phyloP scores from a whole-genome alignment of 208 protist genomes.

The Trypanosoma brucei region DNA sequence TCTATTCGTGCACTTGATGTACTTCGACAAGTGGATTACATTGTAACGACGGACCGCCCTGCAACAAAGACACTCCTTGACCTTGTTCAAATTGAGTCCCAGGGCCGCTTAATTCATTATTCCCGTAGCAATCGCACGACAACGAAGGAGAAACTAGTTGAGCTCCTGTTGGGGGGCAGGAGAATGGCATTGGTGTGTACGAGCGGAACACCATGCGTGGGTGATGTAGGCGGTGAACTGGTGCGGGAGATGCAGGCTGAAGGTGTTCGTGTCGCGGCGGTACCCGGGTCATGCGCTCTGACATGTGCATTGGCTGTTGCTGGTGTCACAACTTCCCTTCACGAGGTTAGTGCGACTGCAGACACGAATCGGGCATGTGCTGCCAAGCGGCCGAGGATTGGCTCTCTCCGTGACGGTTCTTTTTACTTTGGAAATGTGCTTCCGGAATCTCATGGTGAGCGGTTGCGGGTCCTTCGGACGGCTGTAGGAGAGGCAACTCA shows the following conservation, averaged over 20 bases:
- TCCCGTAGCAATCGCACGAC: conserved; percentile 59
- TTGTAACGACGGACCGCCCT: conserved; percentile 75
- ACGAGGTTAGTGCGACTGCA: conserved; percentile 21
- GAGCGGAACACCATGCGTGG: conserved; percentile 84
- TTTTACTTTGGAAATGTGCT: conserved; percentile 88
- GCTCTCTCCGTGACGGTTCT: conserved; percentile 54
- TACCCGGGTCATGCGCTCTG: conserved; percentile 76
- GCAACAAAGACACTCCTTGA: conserved; percentile 83
- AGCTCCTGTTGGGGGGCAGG: conserved; percentile 79
- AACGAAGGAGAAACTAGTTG: conserved; percentile 70
- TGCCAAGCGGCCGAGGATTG: background rate
- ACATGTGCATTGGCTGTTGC: conserved; percentile 72
- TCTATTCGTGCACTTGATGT: conserved; percentile 78
- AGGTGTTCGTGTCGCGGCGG: conserved; percentile 76
- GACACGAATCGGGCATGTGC: background rate
- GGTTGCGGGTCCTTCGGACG: conserved; percentile 62
- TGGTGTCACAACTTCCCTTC: conserved; percentile 59
- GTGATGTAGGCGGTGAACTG: conserved; percentile 76
- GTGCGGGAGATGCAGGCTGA: conserved; percentile 77
- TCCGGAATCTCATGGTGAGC: conserved; percentile 51
- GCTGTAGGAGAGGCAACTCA: conserved; percentile 50
- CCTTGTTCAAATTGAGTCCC: conserved; percentile 69
- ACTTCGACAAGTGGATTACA: conserved; percentile 85
- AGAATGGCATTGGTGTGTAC: conserved; percentile 88
- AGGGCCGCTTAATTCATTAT: conserved; percentile 87